These are phyloP conservation scores for Aspergillus ochraceoroseus DNA, from an alignment of 2,329 filamentous ascomycete species.

Conservation along the genomic window DNA sequence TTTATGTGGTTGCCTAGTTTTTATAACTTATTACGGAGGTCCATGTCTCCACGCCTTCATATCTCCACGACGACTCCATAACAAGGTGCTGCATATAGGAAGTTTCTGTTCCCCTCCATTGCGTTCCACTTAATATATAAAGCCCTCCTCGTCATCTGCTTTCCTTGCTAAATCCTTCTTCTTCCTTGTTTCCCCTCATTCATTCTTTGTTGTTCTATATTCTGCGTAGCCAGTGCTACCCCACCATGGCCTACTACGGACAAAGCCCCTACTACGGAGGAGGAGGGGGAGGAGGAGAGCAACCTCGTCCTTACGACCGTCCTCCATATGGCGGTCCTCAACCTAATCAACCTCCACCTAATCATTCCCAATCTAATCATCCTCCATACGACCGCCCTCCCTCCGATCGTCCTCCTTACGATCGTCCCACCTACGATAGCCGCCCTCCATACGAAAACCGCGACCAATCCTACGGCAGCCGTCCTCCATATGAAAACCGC, in stretches of 20 bases:
- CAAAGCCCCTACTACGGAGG: conserved; percentile 13
- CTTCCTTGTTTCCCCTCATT: conserved; percentile 4
- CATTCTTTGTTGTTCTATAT: neutral
- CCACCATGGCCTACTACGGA: conserved; percentile 19
- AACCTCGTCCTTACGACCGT: conserved; percentile 1
- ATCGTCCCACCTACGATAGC: conserved; percentile 10
- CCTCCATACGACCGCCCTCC: conserved; percentile 16
- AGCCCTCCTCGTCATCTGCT: too few relatives aligned
- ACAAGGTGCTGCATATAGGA: too few relatives aligned
- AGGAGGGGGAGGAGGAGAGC: neutral
- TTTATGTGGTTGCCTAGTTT: too few relatives aligned
- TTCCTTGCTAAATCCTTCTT: too few relatives aligned
- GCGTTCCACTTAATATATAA: too few relatives aligned
- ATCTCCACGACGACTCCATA: too few relatives aligned
- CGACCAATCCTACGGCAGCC: conserved; percentile 11
- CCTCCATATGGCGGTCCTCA: conserved; percentile 7
- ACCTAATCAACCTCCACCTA: conserved; percentile 9
- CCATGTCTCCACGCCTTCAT: too few relatives aligned
- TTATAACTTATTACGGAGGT: too few relatives aligned
- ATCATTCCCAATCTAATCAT: conserved; percentile 9
- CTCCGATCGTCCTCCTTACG: conserved; percentile 12
- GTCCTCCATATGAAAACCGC: conserved; percentile 12
- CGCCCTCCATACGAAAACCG: conserved; percentile 13
- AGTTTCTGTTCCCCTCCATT: too few relatives aligned
- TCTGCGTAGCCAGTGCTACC: conserved; percentile 3